A percentile compares a stretch with the other conserved stretches of the same genome.
These are phyloP conservation scores for Penicillium sp. DNA, from an alignment of 2,329 filamentous ascomycete species.

Conservation along the genomic window DNA sequence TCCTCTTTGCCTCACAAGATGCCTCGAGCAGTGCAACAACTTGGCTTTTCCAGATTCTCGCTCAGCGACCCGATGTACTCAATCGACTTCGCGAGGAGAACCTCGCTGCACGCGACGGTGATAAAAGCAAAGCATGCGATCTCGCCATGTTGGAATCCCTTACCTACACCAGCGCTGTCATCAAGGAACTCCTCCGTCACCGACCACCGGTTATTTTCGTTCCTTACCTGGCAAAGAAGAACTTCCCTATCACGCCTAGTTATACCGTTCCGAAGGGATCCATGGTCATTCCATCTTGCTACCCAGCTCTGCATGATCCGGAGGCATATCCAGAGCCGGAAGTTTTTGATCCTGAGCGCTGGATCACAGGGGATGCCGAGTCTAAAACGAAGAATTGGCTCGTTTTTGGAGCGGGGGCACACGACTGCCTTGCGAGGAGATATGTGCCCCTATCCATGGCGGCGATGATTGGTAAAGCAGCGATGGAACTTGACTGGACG, in stretches of 20 bases:
- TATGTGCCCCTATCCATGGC: conserved; percentile 55
- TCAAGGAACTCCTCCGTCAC: conserved; percentile 56
- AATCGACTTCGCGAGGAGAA: conserved; percentile 51
- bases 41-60: conserved; percentile 55
- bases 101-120: conserved; percentile 45
- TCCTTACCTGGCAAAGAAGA: conserved; percentile 51
- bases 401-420: conserved; percentile 54
- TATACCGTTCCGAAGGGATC: conserved; percentile 54
- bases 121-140: conserved; percentile 43
- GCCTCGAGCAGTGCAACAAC: conserved; percentile 56
- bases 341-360: conserved; percentile 53
- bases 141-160: conserved; percentile 52
- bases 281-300: conserved; percentile 54
- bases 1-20: conserved; percentile 56
- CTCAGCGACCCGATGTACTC: conserved; percentile 53
- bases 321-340: conserved; percentile 50
- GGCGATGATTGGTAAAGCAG: conserved; percentile 55
- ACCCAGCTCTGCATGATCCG: conserved; percentile 54
- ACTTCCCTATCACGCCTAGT: conserved; percentile 48
- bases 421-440: conserved; percentile 52
- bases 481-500: conserved; percentile 52
- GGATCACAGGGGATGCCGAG: conserved; percentile 54
- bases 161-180: conserved; percentile 54
- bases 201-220: conserved; percentile 57
- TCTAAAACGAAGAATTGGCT: conserved; percentile 56